phyloP scores from a whole-genome alignment of 345 rosid species.

The Combretum micranthum region DNA sequence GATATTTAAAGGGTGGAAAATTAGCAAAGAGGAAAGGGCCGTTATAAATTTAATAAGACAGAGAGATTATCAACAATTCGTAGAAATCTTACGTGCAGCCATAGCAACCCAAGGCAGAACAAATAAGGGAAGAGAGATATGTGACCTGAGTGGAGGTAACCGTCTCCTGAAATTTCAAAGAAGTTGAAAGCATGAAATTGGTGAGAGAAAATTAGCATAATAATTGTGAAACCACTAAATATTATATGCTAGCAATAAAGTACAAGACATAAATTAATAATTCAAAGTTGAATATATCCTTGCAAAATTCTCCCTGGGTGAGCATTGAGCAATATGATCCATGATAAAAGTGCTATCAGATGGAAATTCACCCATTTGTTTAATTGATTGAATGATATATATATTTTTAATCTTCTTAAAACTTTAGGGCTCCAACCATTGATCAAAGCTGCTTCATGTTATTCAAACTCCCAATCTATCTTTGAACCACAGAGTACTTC shows the following conservation, averaged over 20 bases:
- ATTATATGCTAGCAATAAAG: background rate
- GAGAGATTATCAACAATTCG: background rate
- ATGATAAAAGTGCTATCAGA: too few relatives aligned
- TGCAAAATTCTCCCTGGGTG: background rate
- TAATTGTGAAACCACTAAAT: background rate
- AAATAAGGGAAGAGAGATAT: constrained; percentile 62
- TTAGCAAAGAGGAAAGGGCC: too few relatives aligned
- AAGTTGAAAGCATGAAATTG: constrained; percentile 5
- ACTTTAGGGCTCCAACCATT: too few relatives aligned
- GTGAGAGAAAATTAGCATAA: background rate
- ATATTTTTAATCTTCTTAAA: too few relatives aligned
- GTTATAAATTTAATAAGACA: background rate
- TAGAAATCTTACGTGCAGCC: constrained; percentile 52
- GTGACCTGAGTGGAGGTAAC: constrained; percentile 69
- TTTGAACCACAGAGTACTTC: too few relatives aligned
- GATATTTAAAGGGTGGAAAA: too few relatives aligned
- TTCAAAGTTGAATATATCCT: constrained; percentile 3
- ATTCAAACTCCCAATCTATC: too few relatives aligned
- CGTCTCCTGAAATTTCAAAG: constrained; percentile 59
- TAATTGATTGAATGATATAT: too few relatives aligned
- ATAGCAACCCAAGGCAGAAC: constrained; percentile 70
- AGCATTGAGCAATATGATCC: too few relatives aligned
- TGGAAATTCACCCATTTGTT: too few relatives aligned
- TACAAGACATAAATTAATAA: background rate
- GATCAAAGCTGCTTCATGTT: too few relatives aligned